phyloP scores from a whole-genome alignment of 441 rosid genomes.

The Aquilaria agallochum region DNA sequence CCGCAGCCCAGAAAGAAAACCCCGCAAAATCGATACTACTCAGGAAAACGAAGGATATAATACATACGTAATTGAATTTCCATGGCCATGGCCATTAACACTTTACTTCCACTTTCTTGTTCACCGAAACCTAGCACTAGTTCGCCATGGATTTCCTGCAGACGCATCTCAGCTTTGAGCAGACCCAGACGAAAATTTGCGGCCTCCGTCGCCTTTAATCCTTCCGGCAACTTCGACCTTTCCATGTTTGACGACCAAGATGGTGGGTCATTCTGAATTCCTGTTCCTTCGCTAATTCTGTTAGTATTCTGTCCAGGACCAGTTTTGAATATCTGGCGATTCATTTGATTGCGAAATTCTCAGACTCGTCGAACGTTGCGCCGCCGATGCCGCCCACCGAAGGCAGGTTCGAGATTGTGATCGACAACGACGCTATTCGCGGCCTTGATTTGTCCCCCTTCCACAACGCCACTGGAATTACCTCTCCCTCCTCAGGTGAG shows the following conservation, averaged over 20 bases:
- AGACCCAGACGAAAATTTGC: conserved; percentile 32
- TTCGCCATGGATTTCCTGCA: conserved; percentile 31
- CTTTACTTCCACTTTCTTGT: conserved; percentile 31
- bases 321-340: background rate
- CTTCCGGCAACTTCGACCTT: conserved; percentile 74
- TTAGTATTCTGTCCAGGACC: too few species aligned
- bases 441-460: conserved; percentile 77
- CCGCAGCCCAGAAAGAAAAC: background rate
- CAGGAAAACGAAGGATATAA: background rate
- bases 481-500: conserved; percentile 50
- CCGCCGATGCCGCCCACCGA: conserved; percentile 80
- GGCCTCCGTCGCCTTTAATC: conserved; percentile 73
- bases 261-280: conserved; percentile 22
- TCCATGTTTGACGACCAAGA: conserved; percentile 42
- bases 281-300: background rate
- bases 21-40: too few species aligned
- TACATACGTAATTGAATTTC: background rate
- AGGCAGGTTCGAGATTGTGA: conserved; percentile 61
- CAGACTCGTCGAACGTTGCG: conserved; percentile 44
- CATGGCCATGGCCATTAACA: conserved; percentile 47
- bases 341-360: conserved; percentile 2
- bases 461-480: conserved; percentile 54
- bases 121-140: conserved; percentile 23
- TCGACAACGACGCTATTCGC: conserved; percentile 44
- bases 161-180: conserved; percentile 19